phyloP scores from a whole-genome alignment of 106 monocot genomes.

The Acorus calamus region DNA sequence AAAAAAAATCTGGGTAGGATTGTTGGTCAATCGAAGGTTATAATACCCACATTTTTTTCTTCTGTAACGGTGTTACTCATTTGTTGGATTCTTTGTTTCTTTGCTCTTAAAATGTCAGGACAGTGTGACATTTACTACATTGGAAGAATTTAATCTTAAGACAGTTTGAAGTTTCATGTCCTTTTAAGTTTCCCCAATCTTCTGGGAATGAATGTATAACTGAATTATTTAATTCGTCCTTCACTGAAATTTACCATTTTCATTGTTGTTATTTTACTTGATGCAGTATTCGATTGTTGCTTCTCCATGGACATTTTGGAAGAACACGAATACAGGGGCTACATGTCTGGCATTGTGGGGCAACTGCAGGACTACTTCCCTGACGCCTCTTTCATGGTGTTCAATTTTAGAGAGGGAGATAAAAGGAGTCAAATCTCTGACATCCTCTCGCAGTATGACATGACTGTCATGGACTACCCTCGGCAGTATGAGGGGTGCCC shows the following conservation, averaged over 20 bases:
- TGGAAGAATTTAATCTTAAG: no score
- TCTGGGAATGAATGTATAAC: no score
- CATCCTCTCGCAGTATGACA: slow-evolving; percentile 37
- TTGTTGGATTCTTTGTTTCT: no score
- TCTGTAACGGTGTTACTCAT: no score
- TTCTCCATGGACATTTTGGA: slow-evolving; percentile 69
- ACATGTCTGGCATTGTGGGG: slow-evolving; percentile 50
- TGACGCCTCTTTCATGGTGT: slow-evolving; percentile 69
- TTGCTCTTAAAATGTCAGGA: no score
- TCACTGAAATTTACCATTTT: not conserved
- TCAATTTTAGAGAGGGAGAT: slow-evolving; percentile 52
- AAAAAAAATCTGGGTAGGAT: no score
- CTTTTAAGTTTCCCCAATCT: no score
- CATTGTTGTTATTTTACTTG: slow-evolving; percentile 8
- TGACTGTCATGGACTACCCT: slow-evolving; percentile 68
- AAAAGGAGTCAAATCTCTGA: slow-evolving; percentile 41
- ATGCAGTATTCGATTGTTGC: slow-evolving; percentile 86
- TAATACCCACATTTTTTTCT: no score
- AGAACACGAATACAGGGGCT: slow-evolving; percentile 52
- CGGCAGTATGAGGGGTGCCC: slow-evolving; percentile 62
- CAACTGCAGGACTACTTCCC: slow-evolving; percentile 68
- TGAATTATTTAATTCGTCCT: no score
- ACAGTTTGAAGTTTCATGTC: no score
- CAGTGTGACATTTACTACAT: no score
- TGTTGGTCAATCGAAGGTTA: no score